These are phyloP conservation scores for Baorangia bicolor DNA, from an alignment of 768 basidiomycete genomes.

Conservation along the genomic window DNA sequence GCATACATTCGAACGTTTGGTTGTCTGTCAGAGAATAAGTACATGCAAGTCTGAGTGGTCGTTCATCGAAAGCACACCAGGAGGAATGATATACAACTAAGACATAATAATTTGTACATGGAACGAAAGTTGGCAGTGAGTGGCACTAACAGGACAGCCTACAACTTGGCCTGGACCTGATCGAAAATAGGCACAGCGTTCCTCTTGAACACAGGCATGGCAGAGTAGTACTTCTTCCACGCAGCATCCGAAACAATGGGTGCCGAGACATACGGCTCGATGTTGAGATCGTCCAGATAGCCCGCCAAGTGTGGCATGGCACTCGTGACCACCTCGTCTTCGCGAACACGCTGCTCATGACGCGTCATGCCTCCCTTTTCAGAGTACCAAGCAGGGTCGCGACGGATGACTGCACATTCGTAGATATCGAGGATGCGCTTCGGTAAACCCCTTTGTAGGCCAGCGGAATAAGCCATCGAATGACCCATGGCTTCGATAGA, in stretches of 20 bases:
- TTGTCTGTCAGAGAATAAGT: too few species aligned
- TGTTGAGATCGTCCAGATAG: slow-evolving; percentile 43
- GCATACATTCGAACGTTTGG: too few species aligned
- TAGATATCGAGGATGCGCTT: slow-evolving; percentile 54
- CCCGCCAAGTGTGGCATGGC: slow-evolving; percentile 39
- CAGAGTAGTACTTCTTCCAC: slow-evolving; percentile 49
- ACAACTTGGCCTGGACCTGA: slow-evolving; percentile 45
- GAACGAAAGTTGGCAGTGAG: not conserved
- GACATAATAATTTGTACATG: too few species aligned
- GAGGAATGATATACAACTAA: too few species aligned
- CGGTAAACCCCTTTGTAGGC: slow-evolving; percentile 42
- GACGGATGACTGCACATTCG: slow-evolving; percentile 48
- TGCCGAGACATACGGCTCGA: slow-evolving; percentile 50
- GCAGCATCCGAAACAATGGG: too few species aligned
- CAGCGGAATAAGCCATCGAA: slow-evolving; percentile 60
- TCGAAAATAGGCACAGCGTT: slow-evolving; percentile 38
- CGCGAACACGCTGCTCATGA: slow-evolving; percentile 45
- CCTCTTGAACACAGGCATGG: slow-evolving; percentile 43
- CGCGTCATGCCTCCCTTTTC: too few species aligned
- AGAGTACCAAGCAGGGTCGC: too few species aligned
- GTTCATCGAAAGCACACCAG: too few species aligned
- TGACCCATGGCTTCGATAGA: slow-evolving; percentile 62
- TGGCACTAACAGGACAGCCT: not conserved
- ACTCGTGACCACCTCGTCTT: slow-evolving; percentile 48
- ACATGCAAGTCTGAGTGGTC: too few species aligned